Base-by-base conservation (phyloP, 495 filamentous ascomycete species). In the Elaphomyces granulatus region DNA sequence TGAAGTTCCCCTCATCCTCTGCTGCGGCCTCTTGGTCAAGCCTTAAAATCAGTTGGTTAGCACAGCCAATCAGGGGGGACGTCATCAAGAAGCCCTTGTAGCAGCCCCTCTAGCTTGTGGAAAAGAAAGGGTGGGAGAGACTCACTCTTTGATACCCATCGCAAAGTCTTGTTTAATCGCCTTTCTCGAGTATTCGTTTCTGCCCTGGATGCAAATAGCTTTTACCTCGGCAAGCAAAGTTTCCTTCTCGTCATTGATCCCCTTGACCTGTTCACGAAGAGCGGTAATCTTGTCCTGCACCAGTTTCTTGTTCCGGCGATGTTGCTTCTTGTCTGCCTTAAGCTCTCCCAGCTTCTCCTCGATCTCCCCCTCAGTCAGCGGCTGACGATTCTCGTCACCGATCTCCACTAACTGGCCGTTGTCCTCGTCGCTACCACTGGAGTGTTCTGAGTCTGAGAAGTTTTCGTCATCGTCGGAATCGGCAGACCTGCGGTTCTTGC, bases 121-220 rank as follows among this genome's bases (percentile, higher is more conserved):
- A n/a, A n/a, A n/a, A n/a, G n/a, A n/a, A n/a, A n/a, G n/a, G n/a
- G n/a, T n/a, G n/a, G n/a, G n/a, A n/a, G n/a, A n/a, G n/a, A n/a
- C n/a, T n/a, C n/a, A n/a, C n/a, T 71, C 66, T 44, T 50, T 58
- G n/a, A 79, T 61, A 0, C 73, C 71, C 8, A 59, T 55, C 4
- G 70, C 69, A 47, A 76, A 81, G 36, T 80, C 72, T 4, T 55
- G 48, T 46, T 68, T 67, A 10, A 79, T 74, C 0, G 61, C 61
- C 1, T 45, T 46, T 30, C 66, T 63, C 0, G 71, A 68, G 36
- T 70, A 74, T 0, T 60, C 37, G 36, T 80, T 80, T 8, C 75
- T 59, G 20, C 58, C 69, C 12, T 58, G 48, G 26, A 80, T 72
- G 38, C 74, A 78, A 7, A 52, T 45, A 1, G 60, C 54, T 19